Base-by-base conservation (phyloP, 2,329 filamentous ascomycete genomes). In the Neocucurbitaria cava region DNA sequence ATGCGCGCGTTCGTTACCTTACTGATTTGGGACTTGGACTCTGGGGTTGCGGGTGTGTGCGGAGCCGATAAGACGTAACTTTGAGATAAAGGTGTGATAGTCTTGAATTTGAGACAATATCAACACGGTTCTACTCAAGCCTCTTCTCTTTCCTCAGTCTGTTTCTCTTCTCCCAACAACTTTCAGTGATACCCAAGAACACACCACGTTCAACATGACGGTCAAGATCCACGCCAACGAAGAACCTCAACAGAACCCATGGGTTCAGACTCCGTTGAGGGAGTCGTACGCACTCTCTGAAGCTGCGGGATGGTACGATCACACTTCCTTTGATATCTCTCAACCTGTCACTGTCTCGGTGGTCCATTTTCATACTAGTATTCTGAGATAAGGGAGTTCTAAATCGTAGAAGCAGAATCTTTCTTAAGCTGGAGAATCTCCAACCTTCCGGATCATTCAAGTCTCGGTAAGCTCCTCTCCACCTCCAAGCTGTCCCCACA, bases 361-460 rank as follows among this genome's bases (percentile, higher is more conserved):
- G 39, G 43, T 18, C 46, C 6, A 10, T n/a, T 26, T n/a, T 11
- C 23, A 41, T 28, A 43, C 18, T 28, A 43, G 38, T 26, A 13
- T 23, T 28, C 45, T 13, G 49, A 58, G 65, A 69, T 65, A 61
- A 62, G 58, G 52, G 50, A 66, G 51, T 65, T 65, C 76, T 77
- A 77, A 78, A 73, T 72, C 68, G 69, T 63, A 78, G 71, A 75
- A 82, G 90, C 79, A 88, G 89, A 78, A 86, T 96, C 74, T 91
- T 90, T 75, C 86, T 96, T 68, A 96, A 96, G 76, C 85, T 95
- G 58, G 91, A 96, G 67, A 91, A 90, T 71, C 84, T 92, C 49
- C 92, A 96, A 70, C 92, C 91, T 4, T 89, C 89, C 20, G 90
- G 90, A 59, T 93, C 90, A 35, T 96, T 96, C 85, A 95, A 96